Evolutionary conservation across 768 basidiomycete genomes (phyloP), one percentile per base, ranked within the genome.

Genomic region (Trametes elegans): DNA sequence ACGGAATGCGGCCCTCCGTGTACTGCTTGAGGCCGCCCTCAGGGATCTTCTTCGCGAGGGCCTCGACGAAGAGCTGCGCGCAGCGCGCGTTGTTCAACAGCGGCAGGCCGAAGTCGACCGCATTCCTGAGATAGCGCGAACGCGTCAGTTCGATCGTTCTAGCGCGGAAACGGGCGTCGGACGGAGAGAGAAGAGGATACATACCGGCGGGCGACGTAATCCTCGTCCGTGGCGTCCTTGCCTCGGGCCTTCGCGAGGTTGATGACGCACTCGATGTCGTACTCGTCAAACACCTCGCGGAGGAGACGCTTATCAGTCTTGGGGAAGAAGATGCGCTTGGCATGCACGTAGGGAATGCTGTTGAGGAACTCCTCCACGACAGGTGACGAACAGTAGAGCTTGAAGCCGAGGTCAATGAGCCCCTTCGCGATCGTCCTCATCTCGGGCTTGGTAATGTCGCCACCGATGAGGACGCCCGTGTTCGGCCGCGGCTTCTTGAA

Each of bases 261-360:
- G 73, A 98, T 84, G 38, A 99, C 97, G 42, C 85, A 87, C 66
- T 93, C 88, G 63, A 99, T 96, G 61, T 98, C 91, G 70, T 88
- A 88, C 71, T 96, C 90, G 69, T 93, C 90, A 59, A 92, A 95
- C 11, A 96, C 96, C 68, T 93, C 88, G 31, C 92, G 87, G 14
- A 98, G 78, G 71, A 91, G 93, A 43, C 97, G 81, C 79, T 99
- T 98, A 74, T 99, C 97, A 59, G 90, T 86, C 45, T 88, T 89
- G 5, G 97, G 97, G 87, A 99, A 96, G 74, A 93, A 84, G 65
- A 99, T 98, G 55, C 88, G 87, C 76, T 93, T 89, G 50, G 84
- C 90, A 11, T 74, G 71, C 19, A 97, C 81, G 66, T 93, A 86
- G 7, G 87, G 84, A 45, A 93, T 77, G 55, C 73, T 71, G 67